A percentile compares a stretch with the other conserved stretches of the same genome.
phyloP scores from a whole-genome alignment of 495 filamentous ascomycete species.

The Annulohypoxylon moriforme region DNA sequence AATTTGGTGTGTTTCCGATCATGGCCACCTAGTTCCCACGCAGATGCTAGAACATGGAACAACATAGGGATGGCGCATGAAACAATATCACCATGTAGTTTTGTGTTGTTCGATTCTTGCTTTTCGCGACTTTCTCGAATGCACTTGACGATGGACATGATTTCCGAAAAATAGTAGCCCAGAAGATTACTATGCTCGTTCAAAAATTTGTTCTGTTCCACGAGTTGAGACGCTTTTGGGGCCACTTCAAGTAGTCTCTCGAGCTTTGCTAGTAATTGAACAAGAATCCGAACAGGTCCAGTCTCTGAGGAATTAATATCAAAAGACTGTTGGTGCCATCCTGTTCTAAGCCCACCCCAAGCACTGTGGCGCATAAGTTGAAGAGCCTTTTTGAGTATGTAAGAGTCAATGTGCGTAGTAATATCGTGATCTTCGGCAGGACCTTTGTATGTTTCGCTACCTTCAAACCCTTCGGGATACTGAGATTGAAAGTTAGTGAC shows the following conservation, averaged over 20 bases:
- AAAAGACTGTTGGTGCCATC: constrained; percentile 28
- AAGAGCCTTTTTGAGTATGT: constrained; percentile 25
- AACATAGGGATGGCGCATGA: constrained; percentile 43
- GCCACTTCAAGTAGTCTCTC: constrained; percentile 34
- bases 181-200: constrained; percentile 33
- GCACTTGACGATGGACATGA: constrained; percentile 26
- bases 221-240: constrained; percentile 33
- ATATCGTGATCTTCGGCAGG: constrained; percentile 37
- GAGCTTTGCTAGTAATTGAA: constrained; percentile 33
- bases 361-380: constrained; percentile 21
- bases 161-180: constrained; percentile 43
- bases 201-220: constrained; percentile 43
- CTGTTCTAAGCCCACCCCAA: constrained; percentile 30
- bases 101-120: constrained; percentile 5
- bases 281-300: constrained; percentile 28
- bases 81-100: constrained; percentile 19
- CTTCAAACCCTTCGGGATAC: constrained; percentile 12
- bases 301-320: constrained; percentile 19
- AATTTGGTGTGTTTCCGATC: constrained; percentile 27
- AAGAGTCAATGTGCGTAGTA: constrained; percentile 24
- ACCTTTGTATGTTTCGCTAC: constrained; percentile 17
- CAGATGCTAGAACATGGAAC: constrained; percentile 36
- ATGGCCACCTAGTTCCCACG: constrained; percentile 39
- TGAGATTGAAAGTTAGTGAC: constrained; percentile 32
- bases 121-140: constrained; percentile 24